These are phyloP conservation scores for Fusarium sp. DNA, from an alignment of 2,329 filamentous ascomycete species.

Conservation along the genomic window DNA sequence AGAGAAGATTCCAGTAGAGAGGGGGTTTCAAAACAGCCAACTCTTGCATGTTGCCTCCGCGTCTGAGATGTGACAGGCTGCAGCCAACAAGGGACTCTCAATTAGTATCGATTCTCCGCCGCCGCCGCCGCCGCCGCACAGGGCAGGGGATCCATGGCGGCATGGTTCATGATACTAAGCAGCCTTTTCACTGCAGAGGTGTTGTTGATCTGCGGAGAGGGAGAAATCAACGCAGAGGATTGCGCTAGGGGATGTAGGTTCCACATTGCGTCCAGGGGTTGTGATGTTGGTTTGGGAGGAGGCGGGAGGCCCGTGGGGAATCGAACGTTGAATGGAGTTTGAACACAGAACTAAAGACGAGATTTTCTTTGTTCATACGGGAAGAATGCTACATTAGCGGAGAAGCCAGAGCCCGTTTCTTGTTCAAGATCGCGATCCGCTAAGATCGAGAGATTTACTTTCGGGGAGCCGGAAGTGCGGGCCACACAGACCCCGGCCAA, in stretches of 20 bases:
- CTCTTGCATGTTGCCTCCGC: neutral
- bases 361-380: neutral
- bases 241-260: neutral
- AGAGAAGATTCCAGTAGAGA: neutral
- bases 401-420: neutral
- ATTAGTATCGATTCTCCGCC: neutral
- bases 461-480: neutral
- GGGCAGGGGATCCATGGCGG: neutral
- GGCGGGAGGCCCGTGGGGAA: neutral
- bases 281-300: neutral
- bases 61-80: neutral
- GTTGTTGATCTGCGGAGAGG: neutral
- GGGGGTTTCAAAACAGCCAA: neutral
- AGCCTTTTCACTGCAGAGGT: neutral
- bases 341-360: neutral
- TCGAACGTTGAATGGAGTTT: neutral
- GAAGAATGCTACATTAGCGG: neutral
- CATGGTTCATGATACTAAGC: neutral
- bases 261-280: neutral
- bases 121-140: neutral
- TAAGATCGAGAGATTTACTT: neutral
- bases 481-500: neutral
- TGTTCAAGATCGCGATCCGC: neutral
- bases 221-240: neutral
- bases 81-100: neutral